Conservation (phyloP, 192 early-diverging fungal species). For the Podila horticola region DNA sequence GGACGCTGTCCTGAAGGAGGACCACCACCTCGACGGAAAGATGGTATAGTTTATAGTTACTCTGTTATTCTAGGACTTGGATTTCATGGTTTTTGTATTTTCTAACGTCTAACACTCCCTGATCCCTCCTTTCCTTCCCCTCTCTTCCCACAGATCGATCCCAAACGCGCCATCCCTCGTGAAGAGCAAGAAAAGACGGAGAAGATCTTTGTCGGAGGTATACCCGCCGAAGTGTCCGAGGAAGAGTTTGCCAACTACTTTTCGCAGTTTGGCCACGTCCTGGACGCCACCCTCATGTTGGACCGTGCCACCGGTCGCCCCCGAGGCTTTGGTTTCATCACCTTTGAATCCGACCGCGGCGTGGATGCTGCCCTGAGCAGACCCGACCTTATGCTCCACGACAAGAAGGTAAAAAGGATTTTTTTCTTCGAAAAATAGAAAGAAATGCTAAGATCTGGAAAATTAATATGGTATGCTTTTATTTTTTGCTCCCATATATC, state of each 20-base stretch:
- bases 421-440: background rate
- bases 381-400: conserved; percentile 75
- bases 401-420: conserved; percentile 64
- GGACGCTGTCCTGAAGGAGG: conserved; percentile 71
- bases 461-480: background rate
- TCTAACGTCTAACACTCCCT: conserved; percentile 1
- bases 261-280: conserved; percentile 82
- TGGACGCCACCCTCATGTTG: conserved; percentile 87
- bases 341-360: conserved; percentile 79
- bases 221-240: conserved; percentile 87
- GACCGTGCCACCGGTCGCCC: conserved; percentile 88
- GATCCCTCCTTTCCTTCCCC: background rate
- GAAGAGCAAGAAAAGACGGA: conserved; percentile 82
- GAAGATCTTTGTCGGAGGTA: conserved; percentile 95
- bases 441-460: background rate
- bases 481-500: background rate
- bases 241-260: conserved; percentile 89
- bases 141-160: conserved; percentile 67
- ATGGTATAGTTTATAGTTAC: conserved; percentile 61
- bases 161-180: conserved; percentile 76
- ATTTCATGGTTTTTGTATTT: conserved; percentile 5
- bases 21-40: conserved; percentile 83
- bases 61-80: conserved; percentile 12
- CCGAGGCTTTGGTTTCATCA: conserved; percentile 96
- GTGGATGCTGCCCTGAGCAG: conserved; percentile 82